Evolutionary conservation across 2,329 filamentous ascomycete species (phyloP), one percentile per base, ranked within the genome.

Genomic region (Phoma herbarum): DNA sequence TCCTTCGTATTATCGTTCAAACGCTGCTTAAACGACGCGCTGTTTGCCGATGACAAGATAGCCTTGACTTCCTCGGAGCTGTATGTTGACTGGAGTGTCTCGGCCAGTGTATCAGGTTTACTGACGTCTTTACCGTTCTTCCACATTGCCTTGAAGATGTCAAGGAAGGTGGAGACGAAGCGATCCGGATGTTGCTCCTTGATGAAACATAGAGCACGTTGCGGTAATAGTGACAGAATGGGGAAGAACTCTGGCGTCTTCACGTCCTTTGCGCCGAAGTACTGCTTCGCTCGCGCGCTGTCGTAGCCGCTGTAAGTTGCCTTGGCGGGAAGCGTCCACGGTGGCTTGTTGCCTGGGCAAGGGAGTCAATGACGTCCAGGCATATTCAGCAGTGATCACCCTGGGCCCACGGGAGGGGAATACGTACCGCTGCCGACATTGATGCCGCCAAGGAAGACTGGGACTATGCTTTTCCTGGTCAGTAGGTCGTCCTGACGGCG

Each of bases 301-400:
- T 88, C 85, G 57, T 79, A 83, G 25, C 67, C 67, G 47, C 83
- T 80, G 69, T 92, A 88, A 1, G 70, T 74, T 22, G 84, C 87
- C 79, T 93, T 93, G 42, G 86, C 87, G 2, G 87, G 85, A 28
- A 91, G 80, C 0, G 81, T 81, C 89, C 90, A 93, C 1, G 91
- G 91, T 0, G 91, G 90, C 64, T 86, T 86, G 75, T 95, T 94
- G 48, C 89, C 89, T 86, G 48, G 42, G 33, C 33, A 35, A n/a
- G 33, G 61, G 28, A 55, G 52, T 51, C 6, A 44, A 14, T 14
- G 8, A n/a, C 12, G 12, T 47, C 2, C 26, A 31, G 23, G 26
- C 37, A 51, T 25, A 42, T 20, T 26, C 18, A 31, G 43, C 29
- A 4, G 35, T 12, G 20, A 43, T 18, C n/a, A 22, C 22, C 29